These are phyloP conservation scores for Nakataea oryzae DNA, from an alignment of 2,329 filamentous ascomycete species.

Conservation along the genomic window DNA sequence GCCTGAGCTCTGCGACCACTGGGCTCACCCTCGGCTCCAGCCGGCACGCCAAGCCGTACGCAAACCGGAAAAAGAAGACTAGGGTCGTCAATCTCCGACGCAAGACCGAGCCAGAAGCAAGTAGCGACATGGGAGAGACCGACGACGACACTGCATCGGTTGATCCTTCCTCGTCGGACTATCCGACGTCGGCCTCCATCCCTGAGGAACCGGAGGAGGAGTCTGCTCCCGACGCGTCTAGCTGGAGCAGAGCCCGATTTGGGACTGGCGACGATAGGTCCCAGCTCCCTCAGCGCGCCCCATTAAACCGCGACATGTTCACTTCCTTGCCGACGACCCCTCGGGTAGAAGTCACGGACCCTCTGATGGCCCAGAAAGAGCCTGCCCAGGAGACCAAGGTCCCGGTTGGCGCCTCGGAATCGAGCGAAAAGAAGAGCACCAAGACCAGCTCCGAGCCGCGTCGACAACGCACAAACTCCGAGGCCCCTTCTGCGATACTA, in stretches of 20 bases:
- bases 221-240: constrained; percentile 2
- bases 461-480: constrained; percentile 26
- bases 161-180: constrained; percentile 50
- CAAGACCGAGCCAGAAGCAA: constrained; percentile 33
- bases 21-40: constrained; percentile 54
- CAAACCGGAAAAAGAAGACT: constrained; percentile 69
- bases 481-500: constrained; percentile 50
- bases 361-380: background rate
- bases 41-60: constrained; percentile 46
- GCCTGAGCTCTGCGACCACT: constrained; percentile 47
- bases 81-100: constrained; percentile 68
- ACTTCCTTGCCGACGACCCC: constrained; percentile 16
- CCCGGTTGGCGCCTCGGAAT: background rate
- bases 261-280: constrained; percentile 15
- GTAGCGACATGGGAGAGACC: constrained; percentile 39
- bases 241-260: constrained; percentile 31
- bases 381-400: background rate
- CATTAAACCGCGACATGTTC: constrained; percentile 23
- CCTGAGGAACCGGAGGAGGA: constrained; percentile 50
- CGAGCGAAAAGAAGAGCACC: background rate
- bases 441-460: background rate
- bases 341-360: constrained; percentile 5
- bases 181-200: constrained; percentile 43
- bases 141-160: constrained; percentile 38
- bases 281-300: constrained; percentile 18